phyloP scores from a whole-genome alignment of 164 flowering plant species.

The Chimonanthus praecox region DNA sequence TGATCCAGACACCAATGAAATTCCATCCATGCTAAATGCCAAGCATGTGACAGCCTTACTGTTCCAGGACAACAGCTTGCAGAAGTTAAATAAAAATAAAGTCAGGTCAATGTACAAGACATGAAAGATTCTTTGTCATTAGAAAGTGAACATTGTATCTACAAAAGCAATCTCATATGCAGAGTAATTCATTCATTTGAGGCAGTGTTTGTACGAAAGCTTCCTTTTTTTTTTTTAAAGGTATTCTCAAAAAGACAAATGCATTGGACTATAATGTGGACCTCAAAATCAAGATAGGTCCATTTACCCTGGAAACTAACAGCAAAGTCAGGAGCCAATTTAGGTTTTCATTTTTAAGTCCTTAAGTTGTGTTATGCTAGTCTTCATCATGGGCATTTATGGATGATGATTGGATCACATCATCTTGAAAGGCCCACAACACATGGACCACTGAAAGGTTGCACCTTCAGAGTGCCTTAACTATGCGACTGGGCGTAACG shows the following conservation, averaged over 20 bases:
- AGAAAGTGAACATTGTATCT: neutral
- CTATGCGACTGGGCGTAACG: too few relatives aligned
- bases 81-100: neutral
- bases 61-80: conserved; percentile 22
- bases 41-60: conserved; percentile 76
- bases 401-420: neutral
- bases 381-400: neutral
- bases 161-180: neutral
- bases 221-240: too few relatives aligned
- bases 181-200: neutral
- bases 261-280: neutral
- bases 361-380: neutral
- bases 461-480: too few relatives aligned
- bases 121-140: neutral
- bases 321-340: neutral
- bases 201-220: neutral
- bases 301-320: neutral
- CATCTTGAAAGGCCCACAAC: neutral
- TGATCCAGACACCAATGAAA: conserved; percentile 67
- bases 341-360: neutral
- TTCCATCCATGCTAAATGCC: conserved; percentile 50
- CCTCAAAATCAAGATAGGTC: neutral
- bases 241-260: neutral
- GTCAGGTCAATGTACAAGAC: neutral
- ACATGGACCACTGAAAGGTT: too few relatives aligned